Percentiles rank a stretch among this genome's conserved stretches.
Conservation (phyloP, 2,329 filamentous ascomycete genomes). For the Myriosclerotinia curreyana region DNA sequence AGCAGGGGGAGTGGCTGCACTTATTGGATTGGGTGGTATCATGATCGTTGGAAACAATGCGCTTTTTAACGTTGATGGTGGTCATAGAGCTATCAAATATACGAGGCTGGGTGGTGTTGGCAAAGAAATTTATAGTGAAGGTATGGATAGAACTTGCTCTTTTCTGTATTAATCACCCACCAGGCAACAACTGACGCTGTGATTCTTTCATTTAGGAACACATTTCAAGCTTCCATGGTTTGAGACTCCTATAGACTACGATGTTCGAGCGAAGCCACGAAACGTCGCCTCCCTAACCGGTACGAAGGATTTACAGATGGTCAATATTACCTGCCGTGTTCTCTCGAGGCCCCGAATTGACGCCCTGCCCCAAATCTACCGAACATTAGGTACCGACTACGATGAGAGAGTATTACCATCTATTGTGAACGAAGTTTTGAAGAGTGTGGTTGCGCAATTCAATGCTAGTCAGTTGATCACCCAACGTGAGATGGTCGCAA, state of each 20-base stretch:
- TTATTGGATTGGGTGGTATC: conserved; percentile 54
- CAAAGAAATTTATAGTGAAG: conserved; percentile 96
- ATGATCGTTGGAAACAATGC: conserved; percentile 54
- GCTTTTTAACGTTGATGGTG: conserved; percentile 87
- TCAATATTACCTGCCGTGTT: conserved; percentile 99
- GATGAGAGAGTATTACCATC: conserved; percentile 95
- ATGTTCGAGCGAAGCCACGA: conserved; percentile 95
- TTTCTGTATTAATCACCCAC: background rate
- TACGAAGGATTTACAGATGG: conserved; percentile 99
- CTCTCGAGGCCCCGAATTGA: conserved; percentile 85
- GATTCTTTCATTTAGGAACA: conserved; percentile 59
- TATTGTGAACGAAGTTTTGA: conserved; percentile 97
- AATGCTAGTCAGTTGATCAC: conserved; percentile 98
- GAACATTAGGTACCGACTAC: conserved; percentile 91
- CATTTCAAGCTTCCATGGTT: conserved; percentile 95
- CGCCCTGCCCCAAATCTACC: conserved; percentile 93
- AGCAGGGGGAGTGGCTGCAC: conserved; percentile 51
- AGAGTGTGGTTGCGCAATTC: conserved; percentile 98
- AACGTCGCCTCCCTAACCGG: conserved; percentile 96
- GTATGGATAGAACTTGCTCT: conserved; percentile 54
- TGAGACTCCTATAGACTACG: conserved; percentile 94
- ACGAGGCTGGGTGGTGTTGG: conserved; percentile 86
- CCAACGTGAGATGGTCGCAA: conserved; percentile 94
- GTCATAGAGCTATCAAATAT: conserved; percentile 98
- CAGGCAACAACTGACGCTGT: conserved; percentile 25